These are phyloP conservation scores for Scutellaria minor DNA, from an alignment of 257 asterid species.

Conservation along the genomic window DNA sequence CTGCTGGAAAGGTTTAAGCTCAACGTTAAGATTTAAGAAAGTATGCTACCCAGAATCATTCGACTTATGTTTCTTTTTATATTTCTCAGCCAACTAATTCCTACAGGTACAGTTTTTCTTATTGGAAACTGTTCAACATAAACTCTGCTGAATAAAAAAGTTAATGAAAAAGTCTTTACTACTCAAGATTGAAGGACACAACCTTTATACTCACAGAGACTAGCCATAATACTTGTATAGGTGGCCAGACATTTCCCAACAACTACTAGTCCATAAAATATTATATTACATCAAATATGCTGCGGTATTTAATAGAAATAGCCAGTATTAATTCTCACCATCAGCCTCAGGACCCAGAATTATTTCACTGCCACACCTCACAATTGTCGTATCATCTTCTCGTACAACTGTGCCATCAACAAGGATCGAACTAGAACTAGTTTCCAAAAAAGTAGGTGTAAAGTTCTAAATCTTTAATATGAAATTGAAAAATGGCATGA, in stretches of 20 bases:
- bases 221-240: not conserved
- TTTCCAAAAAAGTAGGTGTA: constrained; percentile 33
- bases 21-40: not conserved
- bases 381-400: constrained; percentile 56
- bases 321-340: constrained; percentile 46
- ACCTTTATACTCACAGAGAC: not conserved
- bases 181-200: not conserved
- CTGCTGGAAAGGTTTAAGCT: not conserved
- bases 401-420: constrained; percentile 72
- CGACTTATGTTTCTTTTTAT: not conserved
- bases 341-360: constrained; percentile 63
- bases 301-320: constrained; percentile 23
- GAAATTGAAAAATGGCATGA: not conserved
- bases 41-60: constrained; percentile 4
- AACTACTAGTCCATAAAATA: constrained; percentile 1
- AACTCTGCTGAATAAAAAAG: not conserved
- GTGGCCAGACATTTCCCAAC: not conserved
- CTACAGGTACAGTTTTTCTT: not conserved
- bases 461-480: constrained; percentile 28
- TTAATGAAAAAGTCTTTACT: no score
- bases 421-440: constrained; percentile 59
- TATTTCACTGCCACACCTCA: constrained; percentile 88
- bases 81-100: not conserved
- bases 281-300: constrained; percentile 15
- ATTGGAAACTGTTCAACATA: not conserved